phyloP scores from a whole-genome alignment of 225 moss, liverwort and hornwort genomes.

The Antitrichia curtipendula region DNA sequence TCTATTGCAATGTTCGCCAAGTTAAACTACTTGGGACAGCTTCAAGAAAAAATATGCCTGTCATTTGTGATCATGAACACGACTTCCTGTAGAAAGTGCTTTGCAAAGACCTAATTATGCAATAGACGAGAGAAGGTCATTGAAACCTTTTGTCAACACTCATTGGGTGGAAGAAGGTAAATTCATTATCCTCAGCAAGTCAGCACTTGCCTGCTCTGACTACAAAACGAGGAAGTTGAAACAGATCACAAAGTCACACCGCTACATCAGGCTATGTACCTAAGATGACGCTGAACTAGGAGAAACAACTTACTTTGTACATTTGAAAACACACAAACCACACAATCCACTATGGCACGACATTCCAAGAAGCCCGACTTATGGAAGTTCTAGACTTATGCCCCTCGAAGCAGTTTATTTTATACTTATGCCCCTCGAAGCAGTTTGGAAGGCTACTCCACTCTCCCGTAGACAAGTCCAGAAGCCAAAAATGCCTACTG shows the following conservation, averaged over 20 bases:
- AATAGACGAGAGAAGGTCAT: background rate
- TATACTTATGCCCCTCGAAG: background rate
- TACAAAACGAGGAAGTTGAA: too few species aligned
- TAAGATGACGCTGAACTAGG: background rate
- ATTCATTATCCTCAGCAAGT: too few species aligned
- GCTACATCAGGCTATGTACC: background rate
- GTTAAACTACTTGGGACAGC: background rate
- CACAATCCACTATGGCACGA: background rate
- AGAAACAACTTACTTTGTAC: background rate
- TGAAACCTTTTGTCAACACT: background rate
- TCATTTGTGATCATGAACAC: background rate
- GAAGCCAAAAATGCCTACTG: background rate
- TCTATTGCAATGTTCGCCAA: background rate
- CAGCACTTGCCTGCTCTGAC: too few species aligned
- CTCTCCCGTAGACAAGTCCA: background rate
- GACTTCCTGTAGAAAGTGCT: background rate
- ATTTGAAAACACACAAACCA: too few species aligned
- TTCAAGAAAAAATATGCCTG: background rate
- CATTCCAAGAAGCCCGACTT: background rate
- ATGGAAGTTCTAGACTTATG: accelerated
- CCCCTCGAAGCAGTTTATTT: too few species aligned
- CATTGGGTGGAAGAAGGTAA: too few species aligned
- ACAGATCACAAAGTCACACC: too few species aligned
- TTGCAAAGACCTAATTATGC: background rate
- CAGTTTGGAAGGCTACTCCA: background rate